A percentile compares a stretch with the other conserved stretches of the same genome.
These are phyloP conservation scores for Raphidocelis subcapitata DNA, from an alignment of 139 green algal species.

Conservation along the genomic window DNA sequence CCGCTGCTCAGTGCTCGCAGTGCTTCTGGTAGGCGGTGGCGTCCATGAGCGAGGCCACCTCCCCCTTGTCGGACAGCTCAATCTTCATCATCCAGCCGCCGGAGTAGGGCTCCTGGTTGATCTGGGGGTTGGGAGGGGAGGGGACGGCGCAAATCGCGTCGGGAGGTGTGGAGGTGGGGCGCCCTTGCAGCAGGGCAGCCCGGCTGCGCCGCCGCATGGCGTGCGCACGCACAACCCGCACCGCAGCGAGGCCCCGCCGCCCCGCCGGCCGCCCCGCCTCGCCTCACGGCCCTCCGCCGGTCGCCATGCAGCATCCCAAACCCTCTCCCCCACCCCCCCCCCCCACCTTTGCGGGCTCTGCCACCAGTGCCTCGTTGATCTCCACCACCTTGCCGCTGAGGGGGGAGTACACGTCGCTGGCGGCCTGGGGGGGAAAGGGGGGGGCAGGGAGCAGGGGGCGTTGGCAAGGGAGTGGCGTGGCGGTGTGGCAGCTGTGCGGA, in stretches of 20 bases:
- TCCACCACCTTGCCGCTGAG: conserved; percentile 89
- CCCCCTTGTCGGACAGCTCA: conserved; percentile 78
- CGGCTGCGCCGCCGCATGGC: too few relatives aligned
- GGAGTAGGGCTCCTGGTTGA: conserved; percentile 85
- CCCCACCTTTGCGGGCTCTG: conserved; percentile 74
- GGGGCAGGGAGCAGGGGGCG: too few relatives aligned
- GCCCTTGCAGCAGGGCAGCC: too few relatives aligned
- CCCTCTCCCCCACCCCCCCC: not conserved
- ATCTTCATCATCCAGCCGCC: conserved; percentile 98
- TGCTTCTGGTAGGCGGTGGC: conserved; percentile 76
- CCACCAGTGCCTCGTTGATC: conserved; percentile 75
- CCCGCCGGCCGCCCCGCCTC: too few relatives aligned
- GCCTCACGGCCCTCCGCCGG: too few relatives aligned
- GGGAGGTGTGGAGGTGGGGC: too few relatives aligned
- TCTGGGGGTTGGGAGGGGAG: conserved; percentile 41
- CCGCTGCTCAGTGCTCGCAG: conserved; percentile 50
- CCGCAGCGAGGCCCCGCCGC: too few relatives aligned
- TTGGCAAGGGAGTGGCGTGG: too few relatives aligned
- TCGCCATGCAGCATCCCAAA: not conserved
- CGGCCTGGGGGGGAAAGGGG: conserved; percentile 61
- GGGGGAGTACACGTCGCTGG: conserved; percentile 93
- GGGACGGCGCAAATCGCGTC: too few relatives aligned
- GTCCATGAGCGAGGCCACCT: conserved; percentile 81
- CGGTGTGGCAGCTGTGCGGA: too few relatives aligned
- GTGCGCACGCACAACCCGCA: too few relatives aligned